Evolutionary conservation across 352 stramenopile species (phyloP), one percentile per base, ranked within the genome.

Genomic region (Pythium brassicae): DNA sequence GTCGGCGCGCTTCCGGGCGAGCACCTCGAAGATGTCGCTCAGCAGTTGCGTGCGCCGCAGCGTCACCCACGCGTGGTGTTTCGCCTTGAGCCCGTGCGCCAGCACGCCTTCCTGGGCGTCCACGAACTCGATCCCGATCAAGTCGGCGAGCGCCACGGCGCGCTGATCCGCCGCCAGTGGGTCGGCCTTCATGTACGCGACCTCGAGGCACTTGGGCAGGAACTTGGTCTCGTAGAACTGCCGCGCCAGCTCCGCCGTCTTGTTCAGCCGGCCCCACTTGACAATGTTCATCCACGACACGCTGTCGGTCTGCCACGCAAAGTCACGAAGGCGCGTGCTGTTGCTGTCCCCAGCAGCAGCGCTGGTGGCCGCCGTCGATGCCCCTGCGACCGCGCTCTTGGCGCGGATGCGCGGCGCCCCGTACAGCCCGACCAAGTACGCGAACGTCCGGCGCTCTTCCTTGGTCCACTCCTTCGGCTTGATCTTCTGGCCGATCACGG

Each of bases 41-140:
- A 92, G 60, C 15, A 95, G 57, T 56, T 92, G 79, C 35, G 78
- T 77, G 29, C 86, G 82, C 14, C 86, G 83, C 58, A 95, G 71
- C 14, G 83, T 80, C 27, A 94, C 69, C 81, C 83, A 94, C 57
- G 86, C 84, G 50, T 83, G 83, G 63, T 92, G 89, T 26, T 84
- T 86, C 23, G 86, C 83, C 68, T 95, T 95, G 7, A 92, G 66
- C 5, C 86, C 86, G 63, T 95, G 86, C 0, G 85, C 80, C 45
- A 92, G 39, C 14, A 93, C 76, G 26, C 82, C 86, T 65, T 95
- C 84, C 48, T 88, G 84, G 11, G 83, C 82, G 53, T 95, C 86
- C 12, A 95, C 83, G 53, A 92, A 95, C 57, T 93, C 80, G 42
- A 95, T 89, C 27, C 85, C 86, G 22, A 94, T 86, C 12, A 92